Evolutionary conservation across 1,284 basidiomycete species (phyloP).

Genomic region (Neonothopanus nambi): DNA sequence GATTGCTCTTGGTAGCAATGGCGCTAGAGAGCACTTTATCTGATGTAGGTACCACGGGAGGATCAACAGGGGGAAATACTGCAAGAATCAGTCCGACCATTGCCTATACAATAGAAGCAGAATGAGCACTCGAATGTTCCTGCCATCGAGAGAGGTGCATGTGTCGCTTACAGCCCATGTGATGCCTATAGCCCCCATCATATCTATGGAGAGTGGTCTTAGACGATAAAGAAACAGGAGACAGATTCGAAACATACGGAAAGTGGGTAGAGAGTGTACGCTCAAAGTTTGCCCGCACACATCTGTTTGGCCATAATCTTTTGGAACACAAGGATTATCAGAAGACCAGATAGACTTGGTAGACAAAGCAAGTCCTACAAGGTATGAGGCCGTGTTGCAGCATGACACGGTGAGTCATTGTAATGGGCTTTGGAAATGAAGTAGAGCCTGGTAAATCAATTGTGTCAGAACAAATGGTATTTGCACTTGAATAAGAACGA

Average conservation of each 20-base stretch:
- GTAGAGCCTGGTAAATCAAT: conserved; percentile 9
- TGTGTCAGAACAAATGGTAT: too few species aligned
- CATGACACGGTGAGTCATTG: neutral
- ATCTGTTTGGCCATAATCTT: conserved; percentile 12
- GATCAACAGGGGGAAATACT: conserved; percentile 13
- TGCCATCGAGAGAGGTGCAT: neutral
- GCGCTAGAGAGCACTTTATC: conserved; percentile 18
- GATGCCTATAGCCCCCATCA: neutral
- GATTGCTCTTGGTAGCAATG: conserved; percentile 5
- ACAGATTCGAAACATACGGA: conserved; percentile 18
- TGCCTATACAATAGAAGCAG: conserved; percentile 4
- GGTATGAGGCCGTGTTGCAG: neutral
- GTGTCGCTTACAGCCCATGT: neutral
- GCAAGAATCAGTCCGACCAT: conserved; percentile 13
- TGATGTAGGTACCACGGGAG: conserved; percentile 15
- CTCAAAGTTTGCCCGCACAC: conserved; percentile 19
- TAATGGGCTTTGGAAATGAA: conserved; percentile 14
- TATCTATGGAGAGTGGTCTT: neutral
- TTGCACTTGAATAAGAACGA: too few species aligned
- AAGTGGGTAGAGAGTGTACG: conserved; percentile 21
- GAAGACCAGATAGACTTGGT: too few species aligned
- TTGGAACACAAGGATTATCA: neutral
- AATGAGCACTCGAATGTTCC: neutral
- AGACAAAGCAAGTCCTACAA: neutral
- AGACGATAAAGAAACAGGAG: conserved; percentile 16